These are phyloP conservation scores for Colletotrichum shisoi DNA, from an alignment of 2,329 filamentous ascomycete species.

Conservation along the genomic window DNA sequence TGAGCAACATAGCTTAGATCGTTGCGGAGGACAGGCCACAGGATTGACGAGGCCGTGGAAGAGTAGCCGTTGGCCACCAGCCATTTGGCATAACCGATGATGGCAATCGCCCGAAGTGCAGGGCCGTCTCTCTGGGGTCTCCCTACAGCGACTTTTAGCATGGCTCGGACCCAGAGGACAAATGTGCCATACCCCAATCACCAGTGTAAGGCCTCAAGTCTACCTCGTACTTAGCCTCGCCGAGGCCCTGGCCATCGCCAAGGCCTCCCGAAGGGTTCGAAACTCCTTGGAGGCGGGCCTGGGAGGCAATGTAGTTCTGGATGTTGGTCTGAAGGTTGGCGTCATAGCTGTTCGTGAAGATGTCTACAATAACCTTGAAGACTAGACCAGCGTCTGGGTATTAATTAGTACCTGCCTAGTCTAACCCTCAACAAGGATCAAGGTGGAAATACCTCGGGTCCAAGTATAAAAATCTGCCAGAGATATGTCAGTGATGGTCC, in stretches of 20 bases:
- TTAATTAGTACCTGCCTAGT: not conserved
- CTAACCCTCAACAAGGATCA: too few species aligned
- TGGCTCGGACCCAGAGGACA: fast-evolving
- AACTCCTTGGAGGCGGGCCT: slow-evolving; percentile 71
- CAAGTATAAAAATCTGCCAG: slow-evolving; percentile 76
- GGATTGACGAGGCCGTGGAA: slow-evolving; percentile 60
- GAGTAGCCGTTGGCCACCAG: slow-evolving; percentile 72
- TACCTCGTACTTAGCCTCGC: slow-evolving; percentile 76
- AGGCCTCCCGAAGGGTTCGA: slow-evolving; percentile 73
- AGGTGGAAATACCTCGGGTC: slow-evolving; percentile 59
- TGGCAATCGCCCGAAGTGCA: slow-evolving; percentile 74
- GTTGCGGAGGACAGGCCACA: slow-evolving; percentile 79
- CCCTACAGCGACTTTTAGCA: slow-evolving; percentile 48
- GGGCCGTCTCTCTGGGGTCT: slow-evolving; percentile 83
- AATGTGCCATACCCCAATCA: slow-evolving; percentile 62
- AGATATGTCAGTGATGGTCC: slow-evolving; percentile 32
- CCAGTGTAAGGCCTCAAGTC: slow-evolving; percentile 71
- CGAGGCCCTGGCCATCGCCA: slow-evolving; percentile 64
- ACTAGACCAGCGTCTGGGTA: slow-evolving; percentile 69
- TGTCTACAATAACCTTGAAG: slow-evolving; percentile 73
- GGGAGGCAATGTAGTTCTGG: slow-evolving; percentile 71
- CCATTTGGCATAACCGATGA: slow-evolving; percentile 77
- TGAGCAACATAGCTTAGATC: slow-evolving; percentile 78
- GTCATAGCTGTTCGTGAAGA: slow-evolving; percentile 68
- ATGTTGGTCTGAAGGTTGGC: slow-evolving; percentile 66